Evolutionary conservation across 129 eudicot species (phyloP).

Genomic region (Chrysanthemum makinoi): DNA sequence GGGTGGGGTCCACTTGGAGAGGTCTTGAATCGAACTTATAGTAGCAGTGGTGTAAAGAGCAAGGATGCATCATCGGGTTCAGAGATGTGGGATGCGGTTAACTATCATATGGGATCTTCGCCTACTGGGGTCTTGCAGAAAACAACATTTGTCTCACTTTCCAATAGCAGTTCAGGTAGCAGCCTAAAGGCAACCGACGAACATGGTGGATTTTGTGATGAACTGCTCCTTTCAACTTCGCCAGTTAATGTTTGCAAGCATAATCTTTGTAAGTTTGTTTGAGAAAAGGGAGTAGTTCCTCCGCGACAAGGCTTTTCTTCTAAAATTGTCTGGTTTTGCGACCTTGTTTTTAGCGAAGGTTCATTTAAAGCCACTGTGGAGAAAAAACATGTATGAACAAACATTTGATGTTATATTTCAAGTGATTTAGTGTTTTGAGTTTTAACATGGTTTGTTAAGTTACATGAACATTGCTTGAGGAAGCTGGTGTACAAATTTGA

Average conservation of each 20-base stretch:
- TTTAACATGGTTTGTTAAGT: no score
- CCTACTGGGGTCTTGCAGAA: conserved; percentile 85
- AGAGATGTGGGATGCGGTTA: conserved; percentile 47
- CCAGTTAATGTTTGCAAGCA: conserved; percentile 25
- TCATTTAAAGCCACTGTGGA: conserved; percentile 10
- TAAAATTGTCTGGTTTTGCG: conserved; percentile 22
- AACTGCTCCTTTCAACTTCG: conserved; percentile 54
- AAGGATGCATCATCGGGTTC: conserved; percentile 28
- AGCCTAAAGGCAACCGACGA: conserved; percentile 47
- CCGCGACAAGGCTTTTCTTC: neutral
- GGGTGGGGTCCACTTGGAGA: conserved; percentile 93
- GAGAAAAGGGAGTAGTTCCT: neutral
- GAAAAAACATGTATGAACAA: conserved; percentile 15
- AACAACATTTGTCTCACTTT: conserved; percentile 59
- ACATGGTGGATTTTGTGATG: conserved; percentile 38
- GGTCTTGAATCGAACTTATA: conserved; percentile 50
- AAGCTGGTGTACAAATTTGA: no score
- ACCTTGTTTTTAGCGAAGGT: conserved; percentile 33
- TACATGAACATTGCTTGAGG: no score
- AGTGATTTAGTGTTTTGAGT: conserved; percentile 18
- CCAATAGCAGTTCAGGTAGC: conserved; percentile 82
- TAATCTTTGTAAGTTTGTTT: conserved; percentile 29
- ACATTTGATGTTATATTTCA: conserved; percentile 14
- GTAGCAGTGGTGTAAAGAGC: conserved; percentile 31
- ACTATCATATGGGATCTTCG: conserved; percentile 58